Conservation (phyloP, 768 basidiomycete genomes). For the Kwoniella europaea region DNA sequence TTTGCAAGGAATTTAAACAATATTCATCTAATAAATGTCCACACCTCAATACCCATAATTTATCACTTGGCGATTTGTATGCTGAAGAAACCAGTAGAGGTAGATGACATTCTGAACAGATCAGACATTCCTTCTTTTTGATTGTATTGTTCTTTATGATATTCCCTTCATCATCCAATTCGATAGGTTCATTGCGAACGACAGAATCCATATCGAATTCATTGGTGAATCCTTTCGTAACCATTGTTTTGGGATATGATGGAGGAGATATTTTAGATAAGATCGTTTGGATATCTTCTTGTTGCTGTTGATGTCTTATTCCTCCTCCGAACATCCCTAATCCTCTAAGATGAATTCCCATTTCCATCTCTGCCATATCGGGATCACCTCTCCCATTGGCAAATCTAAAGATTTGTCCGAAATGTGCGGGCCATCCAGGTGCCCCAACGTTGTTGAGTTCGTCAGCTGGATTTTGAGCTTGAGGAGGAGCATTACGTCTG, state of each 20-base stretch:
- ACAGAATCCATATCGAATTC: conserved; percentile 43
- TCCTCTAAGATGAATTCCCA: not conserved
- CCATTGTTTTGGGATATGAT: conserved; percentile 6
- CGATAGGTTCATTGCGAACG: conserved; percentile 33
- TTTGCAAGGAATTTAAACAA: conserved; percentile 43
- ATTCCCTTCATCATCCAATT: conserved; percentile 48
- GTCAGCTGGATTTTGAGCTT: conserved; percentile 10
- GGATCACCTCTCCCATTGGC: too few species aligned
- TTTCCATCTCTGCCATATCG: not conserved
- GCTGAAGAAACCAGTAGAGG: conserved; percentile 47
- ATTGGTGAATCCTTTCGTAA: conserved; percentile 31
- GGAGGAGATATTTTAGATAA: conserved; percentile 27
- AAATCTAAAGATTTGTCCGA: too few species aligned
- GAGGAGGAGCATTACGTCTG: conserved; percentile 9
- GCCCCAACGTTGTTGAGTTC: not conserved
- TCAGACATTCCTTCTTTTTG: conserved; percentile 25
- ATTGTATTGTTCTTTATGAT: conserved; percentile 19
- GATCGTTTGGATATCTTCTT: conserved; percentile 38
- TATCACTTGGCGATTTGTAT: conserved; percentile 40
- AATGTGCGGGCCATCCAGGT: not conserved
- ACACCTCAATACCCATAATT: conserved; percentile 48
- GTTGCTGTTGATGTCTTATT: conserved; percentile 3
- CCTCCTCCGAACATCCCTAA: not conserved
- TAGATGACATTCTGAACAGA: conserved; percentile 40
- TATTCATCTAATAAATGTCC: conserved; percentile 54